Conservation (phyloP, 345 rosid genomes). For the Eucalyptus albens region DNA sequence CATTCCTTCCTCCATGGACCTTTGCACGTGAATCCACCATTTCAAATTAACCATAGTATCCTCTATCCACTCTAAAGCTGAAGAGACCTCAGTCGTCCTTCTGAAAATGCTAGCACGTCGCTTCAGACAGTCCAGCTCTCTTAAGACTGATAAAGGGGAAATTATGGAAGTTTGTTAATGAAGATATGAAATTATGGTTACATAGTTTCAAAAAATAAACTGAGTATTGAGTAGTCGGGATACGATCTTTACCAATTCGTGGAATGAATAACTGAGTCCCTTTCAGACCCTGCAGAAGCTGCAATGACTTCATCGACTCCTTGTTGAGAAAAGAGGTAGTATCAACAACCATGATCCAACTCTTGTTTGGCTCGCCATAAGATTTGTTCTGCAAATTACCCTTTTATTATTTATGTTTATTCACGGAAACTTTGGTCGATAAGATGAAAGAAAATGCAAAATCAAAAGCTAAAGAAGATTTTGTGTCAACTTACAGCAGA, state of each 20-base stretch:
- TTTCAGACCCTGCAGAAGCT: constrained; percentile 81
- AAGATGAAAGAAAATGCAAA: not conserved
- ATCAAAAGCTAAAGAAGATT: not conserved
- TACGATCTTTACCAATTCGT: constrained; percentile 41
- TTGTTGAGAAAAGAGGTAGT: constrained; percentile 53
- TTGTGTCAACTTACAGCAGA: constrained; percentile 27
- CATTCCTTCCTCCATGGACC: constrained; percentile 40
- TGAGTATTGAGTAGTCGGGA: not conserved
- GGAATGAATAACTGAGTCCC: constrained; percentile 66
- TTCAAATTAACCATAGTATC: constrained; percentile 44
- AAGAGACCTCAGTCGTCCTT: constrained; percentile 41
- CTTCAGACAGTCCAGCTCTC: constrained; percentile 65
- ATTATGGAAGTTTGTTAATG: not conserved
- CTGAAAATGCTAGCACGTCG: constrained; percentile 29
- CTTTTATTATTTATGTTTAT: not conserved
- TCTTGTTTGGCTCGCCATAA: constrained; percentile 23
- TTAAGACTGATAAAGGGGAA: constrained; percentile 29
- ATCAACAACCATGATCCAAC: constrained; percentile 74
- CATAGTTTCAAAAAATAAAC: not conserved
- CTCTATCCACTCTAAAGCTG: constrained; percentile 74
- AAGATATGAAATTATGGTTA: not conserved
- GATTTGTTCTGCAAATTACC: constrained; percentile 26
- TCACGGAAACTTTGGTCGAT: not conserved
- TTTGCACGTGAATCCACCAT: constrained; percentile 87
- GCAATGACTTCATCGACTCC: constrained; percentile 58